Conservation (phyloP, 2,329 filamentous ascomycete species). For the Polytolypa hystricis region DNA sequence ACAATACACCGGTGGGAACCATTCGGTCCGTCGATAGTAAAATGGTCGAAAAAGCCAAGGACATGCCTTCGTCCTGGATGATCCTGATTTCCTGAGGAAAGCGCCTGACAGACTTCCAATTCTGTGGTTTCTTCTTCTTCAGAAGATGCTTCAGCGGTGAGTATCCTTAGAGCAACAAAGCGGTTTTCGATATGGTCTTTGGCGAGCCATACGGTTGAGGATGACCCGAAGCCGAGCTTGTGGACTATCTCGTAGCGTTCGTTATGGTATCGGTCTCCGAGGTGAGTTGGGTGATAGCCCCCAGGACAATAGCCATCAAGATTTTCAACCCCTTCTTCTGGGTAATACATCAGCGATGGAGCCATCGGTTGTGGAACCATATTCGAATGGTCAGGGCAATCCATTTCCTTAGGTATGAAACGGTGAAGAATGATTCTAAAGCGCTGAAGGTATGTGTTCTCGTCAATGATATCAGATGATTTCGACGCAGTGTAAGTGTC, state of each 20-base stretch:
- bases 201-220: slow-evolving; percentile 14
- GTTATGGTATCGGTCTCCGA: slow-evolving; percentile 20
- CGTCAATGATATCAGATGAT: no score
- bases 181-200: slow-evolving; percentile 8
- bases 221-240: slow-evolving; percentile 13
- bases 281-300: slow-evolving; percentile 22
- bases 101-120: slow-evolving; percentile 7
- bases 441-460: no score
- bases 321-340: slow-evolving; percentile 12
- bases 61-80: slow-evolving; percentile 7
- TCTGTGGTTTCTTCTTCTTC: slow-evolving; percentile 8
- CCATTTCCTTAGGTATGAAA: no score
- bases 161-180: slow-evolving; percentile 17
- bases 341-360: slow-evolving; percentile 9
- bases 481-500: no score
- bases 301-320: slow-evolving; percentile 18
- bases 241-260: slow-evolving; percentile 12
- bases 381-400: no score
- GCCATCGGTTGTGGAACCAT: no score
- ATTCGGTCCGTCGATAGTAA: slow-evolving; percentile 12
- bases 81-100: slow-evolving; percentile 4
- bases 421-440: no score
- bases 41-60: slow-evolving; percentile 7
- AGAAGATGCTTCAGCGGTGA: slow-evolving; percentile 8
- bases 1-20: slow-evolving; percentile 12